A percentile compares a stretch with the other conserved stretches of the same genome.
Evolutionary conservation across 1,284 basidiomycete genomes (phyloP).

Genomic region (Ustilago sp.): DNA sequence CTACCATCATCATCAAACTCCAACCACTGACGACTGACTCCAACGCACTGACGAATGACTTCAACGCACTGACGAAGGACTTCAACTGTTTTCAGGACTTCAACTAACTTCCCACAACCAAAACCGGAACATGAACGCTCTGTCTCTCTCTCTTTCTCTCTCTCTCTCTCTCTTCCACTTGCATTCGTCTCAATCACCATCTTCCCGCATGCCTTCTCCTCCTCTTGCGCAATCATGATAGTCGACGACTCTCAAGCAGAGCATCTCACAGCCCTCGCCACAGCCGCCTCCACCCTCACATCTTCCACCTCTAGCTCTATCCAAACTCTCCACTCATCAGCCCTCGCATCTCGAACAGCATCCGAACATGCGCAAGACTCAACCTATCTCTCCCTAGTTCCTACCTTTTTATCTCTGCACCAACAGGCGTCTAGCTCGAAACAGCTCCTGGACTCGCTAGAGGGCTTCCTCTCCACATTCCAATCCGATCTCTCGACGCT

Average conservation of each 20-base stretch:
- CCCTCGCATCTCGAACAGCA: slow-evolving; percentile 1
- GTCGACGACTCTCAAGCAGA: slow-evolving; percentile 47
- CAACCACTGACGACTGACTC: too few species aligned
- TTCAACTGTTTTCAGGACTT: too few species aligned
- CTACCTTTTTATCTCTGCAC: slow-evolving; percentile 45
- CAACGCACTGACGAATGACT: too few species aligned
- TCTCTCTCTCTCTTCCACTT: not conserved
- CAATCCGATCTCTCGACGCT: slow-evolving; percentile 92
- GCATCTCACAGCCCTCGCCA: slow-evolving; percentile 21
- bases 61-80: too few species aligned
- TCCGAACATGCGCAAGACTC: slow-evolving; percentile 9
- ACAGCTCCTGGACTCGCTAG: slow-evolving; percentile 78
- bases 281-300: slow-evolving; percentile 8
- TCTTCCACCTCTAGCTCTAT: slow-evolving; percentile 8
- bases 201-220: not conserved
- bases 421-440: slow-evolving; percentile 79
- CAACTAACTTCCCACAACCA: not conserved
- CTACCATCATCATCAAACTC: too few species aligned
- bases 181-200: not conserved
- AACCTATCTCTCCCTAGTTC: slow-evolving; percentile 20
- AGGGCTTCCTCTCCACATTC: slow-evolving; percentile 91
- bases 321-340: slow-evolving; percentile 26
- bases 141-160: slow-evolving; percentile 14
- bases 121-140: slow-evolving; percentile 20
- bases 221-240: slow-evolving; percentile 1